Base-by-base conservation (phyloP, 2,329 filamentous ascomycete genomes). In the Sarocladiaceae sp. region DNA sequence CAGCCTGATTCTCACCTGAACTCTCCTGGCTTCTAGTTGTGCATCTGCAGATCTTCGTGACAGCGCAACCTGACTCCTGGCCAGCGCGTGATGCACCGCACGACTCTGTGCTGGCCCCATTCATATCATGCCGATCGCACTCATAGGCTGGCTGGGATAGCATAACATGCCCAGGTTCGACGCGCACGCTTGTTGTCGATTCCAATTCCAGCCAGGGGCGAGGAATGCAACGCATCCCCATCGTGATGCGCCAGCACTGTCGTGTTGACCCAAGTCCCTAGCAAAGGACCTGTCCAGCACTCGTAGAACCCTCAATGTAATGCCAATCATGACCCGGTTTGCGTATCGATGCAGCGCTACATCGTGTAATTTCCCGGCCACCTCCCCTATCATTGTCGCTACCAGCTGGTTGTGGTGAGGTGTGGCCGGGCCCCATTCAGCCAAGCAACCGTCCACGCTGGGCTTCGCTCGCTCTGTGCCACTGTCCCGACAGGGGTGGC, bases 121-220 rank as follows among this genome's bases (percentile, higher is more conserved):
- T 48, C 26, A 20, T 48, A 28, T 17, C 44, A 44, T 48, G 44
- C 26, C 44, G 44, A 48, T 48, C 44, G 11, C 44, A 48, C 26
- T 31, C 3, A 22, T 6, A 29, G 10, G 8, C 29, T 33, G 29
- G 15, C 15, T 33, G 29, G 10, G 29, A 33, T n/a, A n/a, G n/a
- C n/a, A 8, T 17, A 36, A 36, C 33, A 36, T 36, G 33, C 33
- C 18, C n/a, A n/a, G n/a, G n/a, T n/a, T n/a, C n/a, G 40, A 44
- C 40, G 40, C 40, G 40, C 40, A 44, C 40, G 40, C 40, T 44
- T 44, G 40, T 44, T 44, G 40, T 44, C 40, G 40, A 44, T 44
- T 22, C 40, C 40, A 44, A 44, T 44, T 44, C 40, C 40, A 26
- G 40, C 17, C 40, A 44, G 40, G 22, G 40, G 40, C 40, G 40